Evolutionary conservation across 495 filamentous ascomycete genomes (phyloP), one percentile per base, ranked within the genome.

Genomic region (Antarctomyces pellizariae): DNA sequence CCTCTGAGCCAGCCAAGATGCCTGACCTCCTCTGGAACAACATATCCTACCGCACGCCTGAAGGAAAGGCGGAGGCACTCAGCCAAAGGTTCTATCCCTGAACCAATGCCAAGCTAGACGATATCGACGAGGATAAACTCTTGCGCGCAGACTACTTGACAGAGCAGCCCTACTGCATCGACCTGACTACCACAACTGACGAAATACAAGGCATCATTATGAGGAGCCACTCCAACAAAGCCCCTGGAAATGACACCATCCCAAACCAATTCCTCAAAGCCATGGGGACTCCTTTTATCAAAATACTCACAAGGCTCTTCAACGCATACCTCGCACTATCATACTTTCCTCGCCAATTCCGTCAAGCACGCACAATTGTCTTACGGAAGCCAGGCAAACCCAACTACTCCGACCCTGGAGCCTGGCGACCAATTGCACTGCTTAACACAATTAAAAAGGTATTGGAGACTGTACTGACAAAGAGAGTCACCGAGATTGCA

Each of bases 391-490:
- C 16, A 10, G 39, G 28, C 0, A 35, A 41, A 15, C 7, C 28
- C 1, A 29, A 46, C 28, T 48, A 49, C 29, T 25, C 27, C 2
- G 16, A 27, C 0, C 32, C 41, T 4, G 46, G 42, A 26, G 22
- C 36, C 2, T 52, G 41, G 29, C 27, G 48, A 3, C 36, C 40
- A 7, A 39, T 52, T 11, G 45, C 44, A 1, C 34, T 52, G 0
- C 35, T 46, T 0, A 43, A 44, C 24, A 49, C 39, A 9, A n/a
- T 52, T n/a, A 39, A 35, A 0, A 52, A 52, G 24, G 12, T 37
- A 5, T 22, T 47, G 7, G 36, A 51, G 25, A 22, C 26, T 1
- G 20, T 50, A 1, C 24, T 43, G 5, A 31, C 43, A 2, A 14
- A 12, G 5, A 23, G 37, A 8, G 30, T 50, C 7, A 24, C 18